A percentile compares a stretch with the other conserved stretches of the same genome.
Evolutionary conservation across 2,329 filamentous ascomycete genomes (phyloP).

Genomic region (Bipolaris gigantea): DNA sequence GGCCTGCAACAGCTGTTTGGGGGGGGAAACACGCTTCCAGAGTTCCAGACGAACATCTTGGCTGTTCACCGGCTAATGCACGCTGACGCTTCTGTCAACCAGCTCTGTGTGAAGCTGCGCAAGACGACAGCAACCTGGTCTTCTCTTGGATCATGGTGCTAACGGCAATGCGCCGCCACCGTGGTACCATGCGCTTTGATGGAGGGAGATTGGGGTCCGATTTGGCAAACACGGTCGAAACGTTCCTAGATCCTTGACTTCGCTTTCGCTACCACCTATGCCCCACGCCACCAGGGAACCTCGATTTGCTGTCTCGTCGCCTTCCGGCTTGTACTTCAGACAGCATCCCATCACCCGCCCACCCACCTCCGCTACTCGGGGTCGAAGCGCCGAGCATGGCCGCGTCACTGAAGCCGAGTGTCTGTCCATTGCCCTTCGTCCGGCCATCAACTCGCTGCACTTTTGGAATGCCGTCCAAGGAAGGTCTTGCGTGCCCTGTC

Average conservation of each 20-base stretch:
- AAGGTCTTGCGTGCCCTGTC: slow-evolving; percentile 1
- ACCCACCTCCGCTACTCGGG: background rate
- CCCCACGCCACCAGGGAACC: slow-evolving; percentile 2
- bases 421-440: background rate
- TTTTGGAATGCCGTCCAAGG: background rate
- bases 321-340: background rate
- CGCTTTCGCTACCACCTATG: slow-evolving; percentile 2
- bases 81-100: slow-evolving; percentile 14
- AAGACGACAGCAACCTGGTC: background rate
- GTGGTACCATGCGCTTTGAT: background rate
- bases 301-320: background rate
- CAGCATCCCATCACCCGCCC: background rate
- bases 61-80: slow-evolving; percentile 11
- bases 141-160: slow-evolving; percentile 5
- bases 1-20: slow-evolving; percentile 19
- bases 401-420: background rate
- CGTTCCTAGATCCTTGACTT: background rate
- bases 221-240: slow-evolving; percentile 3
- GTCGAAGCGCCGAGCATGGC: background rate
- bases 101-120: background rate
- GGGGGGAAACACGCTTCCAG: slow-evolving; percentile 27
- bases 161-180: background rate
- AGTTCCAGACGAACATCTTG: slow-evolving; percentile 27
- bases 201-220: background rate
- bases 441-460: background rate